Evolutionary conservation across 495 filamentous ascomycete species (phyloP).

Genomic region (Sordaria brevicollis): DNA sequence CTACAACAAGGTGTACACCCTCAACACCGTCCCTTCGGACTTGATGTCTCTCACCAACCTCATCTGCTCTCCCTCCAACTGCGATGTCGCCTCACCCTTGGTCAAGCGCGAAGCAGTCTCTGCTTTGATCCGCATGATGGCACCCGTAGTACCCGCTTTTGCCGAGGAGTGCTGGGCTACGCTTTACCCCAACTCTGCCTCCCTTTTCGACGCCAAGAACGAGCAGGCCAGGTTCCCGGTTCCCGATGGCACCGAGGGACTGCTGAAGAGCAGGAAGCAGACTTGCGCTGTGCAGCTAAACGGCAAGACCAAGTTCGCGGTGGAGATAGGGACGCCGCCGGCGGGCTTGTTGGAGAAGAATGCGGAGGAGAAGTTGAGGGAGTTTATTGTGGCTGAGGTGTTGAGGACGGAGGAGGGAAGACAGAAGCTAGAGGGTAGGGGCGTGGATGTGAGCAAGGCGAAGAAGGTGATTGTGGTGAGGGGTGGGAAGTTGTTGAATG

Average conservation of each 20-base stretch:
- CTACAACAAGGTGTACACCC: slow-evolving; percentile 56
- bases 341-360: slow-evolving; percentile 19
- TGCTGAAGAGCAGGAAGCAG: slow-evolving; percentile 26
- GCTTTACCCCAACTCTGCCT: slow-evolving; percentile 26
- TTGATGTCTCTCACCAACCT: slow-evolving; percentile 69
- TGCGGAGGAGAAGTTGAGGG: slow-evolving; percentile 25
- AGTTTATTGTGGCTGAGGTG: slow-evolving; percentile 48
- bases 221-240: slow-evolving; percentile 37
- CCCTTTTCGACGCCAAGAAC: slow-evolving; percentile 34
- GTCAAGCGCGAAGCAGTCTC: slow-evolving; percentile 25
- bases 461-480: slow-evolving; percentile 41
- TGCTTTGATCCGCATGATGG: slow-evolving; percentile 56
- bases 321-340: slow-evolving; percentile 42
- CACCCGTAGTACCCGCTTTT: slow-evolving; percentile 68
- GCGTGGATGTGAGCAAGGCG: slow-evolving; percentile 28
- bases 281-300: slow-evolving; percentile 63
- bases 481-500: slow-evolving; percentile 46
- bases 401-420: slow-evolving; percentile 28
- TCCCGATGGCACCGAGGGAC: slow-evolving; percentile 34
- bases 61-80: slow-evolving; percentile 25
- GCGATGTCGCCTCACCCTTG: slow-evolving; percentile 7
- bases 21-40: slow-evolving; percentile 77
- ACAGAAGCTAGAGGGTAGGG: slow-evolving; percentile 33
- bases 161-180: slow-evolving; percentile 70
- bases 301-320: slow-evolving; percentile 57